Conservation (phyloP, 192 early-diverging fungal genomes). For the Coemansia sp. region DNA sequence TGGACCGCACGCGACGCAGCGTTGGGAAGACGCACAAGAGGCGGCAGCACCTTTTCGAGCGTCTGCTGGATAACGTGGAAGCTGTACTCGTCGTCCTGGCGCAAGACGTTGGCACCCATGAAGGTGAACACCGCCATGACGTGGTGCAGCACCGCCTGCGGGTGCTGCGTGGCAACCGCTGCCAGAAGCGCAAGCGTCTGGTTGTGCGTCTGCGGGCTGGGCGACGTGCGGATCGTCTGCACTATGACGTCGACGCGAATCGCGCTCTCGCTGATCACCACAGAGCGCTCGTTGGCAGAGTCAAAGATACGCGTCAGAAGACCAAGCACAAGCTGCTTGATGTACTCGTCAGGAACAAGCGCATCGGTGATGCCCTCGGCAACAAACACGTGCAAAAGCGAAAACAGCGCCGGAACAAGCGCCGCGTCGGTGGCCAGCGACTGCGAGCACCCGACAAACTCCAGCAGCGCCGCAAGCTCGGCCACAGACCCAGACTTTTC, state of each 20-base stretch:
- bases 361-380: conserved; percentile 50
- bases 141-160: conserved; percentile 84
- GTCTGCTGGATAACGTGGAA: conserved; percentile 94
- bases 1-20: conserved; percentile 11
- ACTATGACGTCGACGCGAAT: conserved; percentile 87
- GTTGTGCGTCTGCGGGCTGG: conserved; percentile 95
- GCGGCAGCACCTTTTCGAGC: conserved; percentile 81
- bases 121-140: conserved; percentile 98
- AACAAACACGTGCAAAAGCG: conserved; percentile 66
- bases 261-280: conserved; percentile 53
- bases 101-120: conserved; percentile 92
- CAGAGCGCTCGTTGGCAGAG: conserved; percentile 13
- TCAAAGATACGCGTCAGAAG: conserved; percentile 62
- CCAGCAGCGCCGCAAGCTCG: conserved; percentile 67
- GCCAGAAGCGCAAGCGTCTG: conserved; percentile 83
- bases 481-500: conserved; percentile 47
- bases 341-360: conserved; percentile 74
- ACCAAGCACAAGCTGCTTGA: conserved; percentile 81
- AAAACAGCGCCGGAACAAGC: conserved; percentile 70
- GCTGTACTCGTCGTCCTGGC: conserved; percentile 96
- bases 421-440: conserved; percentile 51
- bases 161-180: conserved; percentile 75
- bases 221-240: conserved; percentile 81
- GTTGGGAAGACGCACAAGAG: conserved; percentile 55
- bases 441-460: conserved; percentile 69